A percentile compares a stretch with the other conserved stretches of the same genome.
These are phyloP conservation scores for Monsonia emarginata DNA, from an alignment of 441 rosid species.

Conservation along the genomic window DNA sequence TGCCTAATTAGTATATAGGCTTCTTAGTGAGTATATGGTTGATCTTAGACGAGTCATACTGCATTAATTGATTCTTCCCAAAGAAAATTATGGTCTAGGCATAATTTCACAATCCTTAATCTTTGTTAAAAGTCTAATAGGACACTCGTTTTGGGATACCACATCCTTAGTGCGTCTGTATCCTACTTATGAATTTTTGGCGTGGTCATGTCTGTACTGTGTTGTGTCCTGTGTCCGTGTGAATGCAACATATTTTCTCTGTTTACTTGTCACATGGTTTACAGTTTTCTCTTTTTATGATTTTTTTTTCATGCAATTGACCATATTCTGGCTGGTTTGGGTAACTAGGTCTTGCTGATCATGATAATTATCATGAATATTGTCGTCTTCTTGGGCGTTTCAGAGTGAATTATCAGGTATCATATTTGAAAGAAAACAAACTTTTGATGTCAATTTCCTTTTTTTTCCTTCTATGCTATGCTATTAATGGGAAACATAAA, in stretches of 20 bases:
- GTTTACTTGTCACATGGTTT: not conserved
- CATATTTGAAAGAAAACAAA: not conserved
- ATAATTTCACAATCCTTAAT: too few relatives aligned
- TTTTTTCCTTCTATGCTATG: not conserved
- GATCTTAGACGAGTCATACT: not conserved
- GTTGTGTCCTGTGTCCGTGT: not conserved
- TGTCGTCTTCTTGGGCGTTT: slow-evolving; percentile 99
- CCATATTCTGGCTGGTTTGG: slow-evolving; percentile 3
- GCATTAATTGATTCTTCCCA: not conserved
- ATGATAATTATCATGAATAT: slow-evolving; percentile 95
- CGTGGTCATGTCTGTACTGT: not conserved
- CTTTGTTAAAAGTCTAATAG: too few relatives aligned
- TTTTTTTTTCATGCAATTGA: not conserved
- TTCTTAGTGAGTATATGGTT: not conserved
- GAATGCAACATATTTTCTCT: not conserved
- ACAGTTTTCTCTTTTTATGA: not conserved
- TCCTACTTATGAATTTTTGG: not conserved
- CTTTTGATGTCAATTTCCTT: not conserved
- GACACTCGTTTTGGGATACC: too few relatives aligned
- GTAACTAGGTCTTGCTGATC: slow-evolving; percentile 90
- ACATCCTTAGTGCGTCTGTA: not conserved
- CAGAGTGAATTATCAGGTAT: slow-evolving; percentile 89
- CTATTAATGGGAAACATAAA: not conserved
- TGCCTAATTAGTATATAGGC: not conserved
- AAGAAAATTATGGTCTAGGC: too few relatives aligned